Evolutionary conservation across 345 rosid genomes (phyloP).

Genomic region (Gossypium turneri): DNA sequence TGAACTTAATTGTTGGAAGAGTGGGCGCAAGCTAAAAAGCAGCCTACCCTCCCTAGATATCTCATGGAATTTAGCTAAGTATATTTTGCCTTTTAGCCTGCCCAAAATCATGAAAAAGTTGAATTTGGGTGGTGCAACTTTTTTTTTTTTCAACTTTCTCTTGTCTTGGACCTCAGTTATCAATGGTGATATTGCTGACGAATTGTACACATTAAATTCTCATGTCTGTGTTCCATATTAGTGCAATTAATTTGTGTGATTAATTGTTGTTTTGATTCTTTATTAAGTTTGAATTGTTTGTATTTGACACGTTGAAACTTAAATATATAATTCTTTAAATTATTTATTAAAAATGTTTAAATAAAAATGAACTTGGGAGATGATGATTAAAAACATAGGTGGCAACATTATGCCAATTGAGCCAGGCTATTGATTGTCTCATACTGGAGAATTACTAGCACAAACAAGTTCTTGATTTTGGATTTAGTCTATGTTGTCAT

Average conservation of each 20-base stretch:
- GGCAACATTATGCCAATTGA: neutral
- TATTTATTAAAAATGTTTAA: neutral
- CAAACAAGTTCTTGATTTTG: too few relatives aligned
- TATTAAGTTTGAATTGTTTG: too few relatives aligned
- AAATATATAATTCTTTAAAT: neutral
- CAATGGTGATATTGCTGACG: neutral
- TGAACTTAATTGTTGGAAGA: conserved; percentile 10
- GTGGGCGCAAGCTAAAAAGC: neutral
- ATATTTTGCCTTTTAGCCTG: neutral
- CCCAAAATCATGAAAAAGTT: neutral
- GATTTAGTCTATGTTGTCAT: too few relatives aligned
- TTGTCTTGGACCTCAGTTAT: neutral
- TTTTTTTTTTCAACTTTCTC: neutral
- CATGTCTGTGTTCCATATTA: too few relatives aligned
- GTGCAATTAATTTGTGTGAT: too few relatives aligned
- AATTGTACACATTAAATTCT: neutral
- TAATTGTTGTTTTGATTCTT: too few relatives aligned
- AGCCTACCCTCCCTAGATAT: conserved; percentile 7
- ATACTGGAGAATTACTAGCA: neutral
- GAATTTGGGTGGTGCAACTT: neutral
- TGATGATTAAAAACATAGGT: neutral
- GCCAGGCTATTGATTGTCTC: neutral
- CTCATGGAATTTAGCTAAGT: neutral
- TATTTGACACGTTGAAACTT: too few relatives aligned
- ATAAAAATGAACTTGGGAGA: neutral